Evolutionary conservation across 1,139 yeast genomes (phyloP).

Genomic region (Zygosaccharomyces sapae): DNA sequence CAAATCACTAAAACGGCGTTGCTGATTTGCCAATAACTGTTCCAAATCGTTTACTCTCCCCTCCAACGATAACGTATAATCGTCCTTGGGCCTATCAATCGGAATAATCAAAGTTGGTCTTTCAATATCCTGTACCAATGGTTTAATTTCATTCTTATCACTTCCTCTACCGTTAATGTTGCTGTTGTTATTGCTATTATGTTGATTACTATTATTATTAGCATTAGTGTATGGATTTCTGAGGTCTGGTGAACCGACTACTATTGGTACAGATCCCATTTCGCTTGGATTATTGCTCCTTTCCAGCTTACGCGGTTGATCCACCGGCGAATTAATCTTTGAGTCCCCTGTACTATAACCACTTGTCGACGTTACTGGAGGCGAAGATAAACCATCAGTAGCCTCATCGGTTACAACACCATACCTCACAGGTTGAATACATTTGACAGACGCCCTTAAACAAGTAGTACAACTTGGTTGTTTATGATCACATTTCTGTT

Average conservation of each 20-base stretch:
- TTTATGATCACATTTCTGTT: conserved; percentile 57
- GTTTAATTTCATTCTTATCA: not conserved
- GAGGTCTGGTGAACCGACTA: not conserved
- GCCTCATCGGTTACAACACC: conserved; percentile 13
- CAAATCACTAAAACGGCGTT: conserved; percentile 8
- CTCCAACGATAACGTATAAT: conserved; percentile 50
- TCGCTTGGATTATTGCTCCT: not conserved
- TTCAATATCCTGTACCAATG: not conserved
- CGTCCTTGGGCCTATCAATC: conserved; percentile 37
- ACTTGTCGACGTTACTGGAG: conserved; percentile 6
- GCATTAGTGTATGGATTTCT: not conserved
- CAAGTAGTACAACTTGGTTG: conserved; percentile 59
- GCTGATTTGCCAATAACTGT: conserved; percentile 32
- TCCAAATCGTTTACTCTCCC: conserved; percentile 49
- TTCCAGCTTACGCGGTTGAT: not conserved
- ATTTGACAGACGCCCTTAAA: conserved; percentile 51
- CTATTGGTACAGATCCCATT: not conserved
- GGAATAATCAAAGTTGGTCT: not conserved
- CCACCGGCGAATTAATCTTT: not conserved
- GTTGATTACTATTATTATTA: not conserved
- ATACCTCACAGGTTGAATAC: conserved; percentile 59
- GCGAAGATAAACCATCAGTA: conserved; percentile 5
- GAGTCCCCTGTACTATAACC: not conserved
- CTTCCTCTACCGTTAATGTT: not conserved
- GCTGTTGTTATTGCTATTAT: not conserved